Evolutionary conservation across 768 basidiomycete genomes (phyloP), one percentile per base, ranked within the genome.

Genomic region (Tricholoma flavovirens): DNA sequence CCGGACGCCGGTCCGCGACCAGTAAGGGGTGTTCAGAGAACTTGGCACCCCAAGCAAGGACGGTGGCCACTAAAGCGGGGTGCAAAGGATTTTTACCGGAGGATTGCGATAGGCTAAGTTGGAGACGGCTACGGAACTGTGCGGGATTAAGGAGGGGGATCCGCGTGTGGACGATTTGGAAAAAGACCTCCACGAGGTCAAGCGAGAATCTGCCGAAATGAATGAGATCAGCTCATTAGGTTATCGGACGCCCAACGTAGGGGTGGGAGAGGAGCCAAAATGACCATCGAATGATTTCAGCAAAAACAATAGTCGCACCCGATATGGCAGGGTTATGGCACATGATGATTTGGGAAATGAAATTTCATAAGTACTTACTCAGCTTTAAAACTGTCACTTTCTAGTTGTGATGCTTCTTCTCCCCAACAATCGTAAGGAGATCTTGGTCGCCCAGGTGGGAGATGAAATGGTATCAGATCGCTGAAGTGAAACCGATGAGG

Each of bases 181-280:
- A 95, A 74, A 87, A 98, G 45, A 95, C 92, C 72, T 97, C 93
- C 65, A 96, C 86, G 53, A 97, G 86, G 73, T 98, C 93, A 52
- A 88, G 83, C 2, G 93, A 88, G 65, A 98, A 90, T 71, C 94
- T 97, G 66, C 55, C 57, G 51, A 61, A 48, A 55, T 52, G 48
- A 56, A 60, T 61, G 42, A 58, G 51, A 57, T 59, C 36, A 56
- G 58, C 49, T 55, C 51, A 59, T 55, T 52, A 56, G 49, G 21
- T 35, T 52, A 56, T 45, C 56, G 49, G 60, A 61, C 59, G 54
- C 54, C 40, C 54, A 54, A 57, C 12, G 26, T 29, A 54, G 56
- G 17, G 45, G 49, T 50, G 32, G 53, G 52, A 55, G 57, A 59
- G 45, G 33, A 46, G 54, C 40, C 54, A 45, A 8, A 62, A 58